Conservation (phyloP, 2,329 filamentous ascomycete genomes). For the Botrytis fabae region DNA sequence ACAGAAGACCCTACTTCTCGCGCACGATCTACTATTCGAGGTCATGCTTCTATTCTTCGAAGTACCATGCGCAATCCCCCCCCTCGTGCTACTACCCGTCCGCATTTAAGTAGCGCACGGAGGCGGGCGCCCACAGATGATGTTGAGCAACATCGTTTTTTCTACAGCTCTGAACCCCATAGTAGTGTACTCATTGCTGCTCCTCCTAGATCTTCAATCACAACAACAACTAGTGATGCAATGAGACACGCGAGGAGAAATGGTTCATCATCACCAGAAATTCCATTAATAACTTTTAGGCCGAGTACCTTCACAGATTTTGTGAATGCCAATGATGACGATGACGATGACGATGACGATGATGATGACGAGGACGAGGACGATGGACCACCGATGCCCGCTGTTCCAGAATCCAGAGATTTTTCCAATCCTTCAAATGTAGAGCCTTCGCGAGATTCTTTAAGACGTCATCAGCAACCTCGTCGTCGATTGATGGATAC, state of each 20-base stretch:
- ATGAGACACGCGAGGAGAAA: not conserved
- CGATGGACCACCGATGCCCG: slow-evolving; percentile 36
- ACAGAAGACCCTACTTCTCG: slow-evolving; percentile 36
- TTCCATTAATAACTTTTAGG: slow-evolving; percentile 29
- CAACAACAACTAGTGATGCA: not conserved
- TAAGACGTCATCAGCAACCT: slow-evolving; percentile 29
- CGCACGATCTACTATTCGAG: slow-evolving; percentile 39
- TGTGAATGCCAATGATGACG: not conserved
- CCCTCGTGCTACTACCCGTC: not conserved
- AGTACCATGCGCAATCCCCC: not conserved
- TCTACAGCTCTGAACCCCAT: not conserved
- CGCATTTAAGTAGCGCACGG: no score
- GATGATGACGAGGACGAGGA: slow-evolving; percentile 21
- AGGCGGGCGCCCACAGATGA: not conserved
- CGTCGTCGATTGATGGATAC: not conserved
- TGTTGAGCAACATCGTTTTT: not conserved
- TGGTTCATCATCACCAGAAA: not conserved
- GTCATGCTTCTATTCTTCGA: slow-evolving; percentile 22
- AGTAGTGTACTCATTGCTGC: not conserved
- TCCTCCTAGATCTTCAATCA: not conserved
- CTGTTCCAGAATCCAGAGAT: slow-evolving; percentile 36
- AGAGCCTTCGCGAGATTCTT: slow-evolving; percentile 25
- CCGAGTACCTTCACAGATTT: slow-evolving; percentile 15
- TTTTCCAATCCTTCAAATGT: slow-evolving; percentile 25
- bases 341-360: not conserved